Percentiles rank a stretch among this genome's conserved stretches.
phyloP scores from a whole-genome alignment of 148 eudicot species.

The Suaeda aralocaspica region DNA sequence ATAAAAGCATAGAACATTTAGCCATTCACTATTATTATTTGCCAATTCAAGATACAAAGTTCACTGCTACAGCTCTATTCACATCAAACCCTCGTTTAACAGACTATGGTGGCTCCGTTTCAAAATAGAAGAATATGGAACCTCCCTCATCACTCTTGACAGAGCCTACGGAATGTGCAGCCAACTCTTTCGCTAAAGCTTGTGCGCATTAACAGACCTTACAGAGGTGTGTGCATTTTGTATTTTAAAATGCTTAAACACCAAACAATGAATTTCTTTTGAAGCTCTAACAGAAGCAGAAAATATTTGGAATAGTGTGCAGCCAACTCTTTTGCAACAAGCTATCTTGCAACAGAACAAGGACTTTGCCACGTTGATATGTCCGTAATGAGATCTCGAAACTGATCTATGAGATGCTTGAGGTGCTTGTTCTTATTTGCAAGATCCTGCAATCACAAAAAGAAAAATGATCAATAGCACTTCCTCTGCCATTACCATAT shows the following conservation, averaged over 20 bases:
- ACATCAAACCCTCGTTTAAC: too few relatives aligned
- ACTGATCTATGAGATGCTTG: slow-evolving; percentile 71
- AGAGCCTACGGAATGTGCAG: too few relatives aligned
- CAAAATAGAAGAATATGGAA: too few relatives aligned
- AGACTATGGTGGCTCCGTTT: too few relatives aligned
- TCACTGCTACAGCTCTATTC: too few relatives aligned
- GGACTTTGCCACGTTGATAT: slow-evolving; percentile 91
- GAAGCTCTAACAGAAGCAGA: not conserved
- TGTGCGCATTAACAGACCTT: not conserved
- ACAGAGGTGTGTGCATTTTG: not conserved
- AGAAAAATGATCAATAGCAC: not conserved
- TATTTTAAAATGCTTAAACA: not conserved
- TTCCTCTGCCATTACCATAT: not conserved
- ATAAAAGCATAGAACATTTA: too few relatives aligned
- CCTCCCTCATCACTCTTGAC: too few relatives aligned
- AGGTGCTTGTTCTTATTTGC: slow-evolving; percentile 63
- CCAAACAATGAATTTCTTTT: not conserved
- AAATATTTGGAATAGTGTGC: not conserved
- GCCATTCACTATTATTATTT: too few relatives aligned
- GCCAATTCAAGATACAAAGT: too few relatives aligned
- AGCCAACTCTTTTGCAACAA: not conserved
- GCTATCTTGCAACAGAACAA: slow-evolving; percentile 37
- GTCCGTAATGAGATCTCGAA: slow-evolving; percentile 65
- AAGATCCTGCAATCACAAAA: slow-evolving; percentile 47
- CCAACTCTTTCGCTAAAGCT: too few relatives aligned